These are phyloP conservation scores for Albifimbria verrucaria DNA, from an alignment of 2,329 filamentous ascomycete species.

Conservation along the genomic window DNA sequence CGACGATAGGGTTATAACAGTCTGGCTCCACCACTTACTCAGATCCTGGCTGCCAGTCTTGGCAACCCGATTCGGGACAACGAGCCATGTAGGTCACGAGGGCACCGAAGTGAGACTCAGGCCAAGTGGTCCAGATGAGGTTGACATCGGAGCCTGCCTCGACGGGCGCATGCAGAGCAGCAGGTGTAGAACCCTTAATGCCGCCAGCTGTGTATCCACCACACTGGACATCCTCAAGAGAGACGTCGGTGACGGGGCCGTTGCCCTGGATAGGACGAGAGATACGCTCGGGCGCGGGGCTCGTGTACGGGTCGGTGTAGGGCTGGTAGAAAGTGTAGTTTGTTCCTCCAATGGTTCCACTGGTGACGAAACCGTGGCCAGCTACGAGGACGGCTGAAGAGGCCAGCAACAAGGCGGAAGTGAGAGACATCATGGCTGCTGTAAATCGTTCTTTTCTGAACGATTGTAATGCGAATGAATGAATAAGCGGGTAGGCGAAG, in stretches of 20 bases:
- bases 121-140: constrained; percentile 53
- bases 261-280: constrained; percentile 58
- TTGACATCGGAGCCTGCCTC: constrained; percentile 51
- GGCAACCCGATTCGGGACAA: constrained; percentile 51
- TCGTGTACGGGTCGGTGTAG: constrained; percentile 40
- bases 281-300: constrained; percentile 44
- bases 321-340: constrained; percentile 32
- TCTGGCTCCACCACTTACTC: constrained; percentile 11
- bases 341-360: constrained; percentile 39
- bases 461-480: no score
- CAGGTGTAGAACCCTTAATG: constrained; percentile 46
- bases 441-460: no score
- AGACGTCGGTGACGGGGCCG: constrained; percentile 53
- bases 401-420: no score
- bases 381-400: background rate
- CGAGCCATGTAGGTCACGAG: constrained; percentile 56
- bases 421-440: no score
- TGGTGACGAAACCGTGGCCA: constrained; percentile 28
- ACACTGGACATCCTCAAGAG: constrained; percentile 53
- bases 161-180: constrained; percentile 49
- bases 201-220: constrained; percentile 49
- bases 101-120: constrained; percentile 35
- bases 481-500: no score
- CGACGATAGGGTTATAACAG: background rate
- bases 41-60: constrained; percentile 43